Percentiles rank a stretch among this genome's conserved stretches.
Evolutionary conservation across 169 alveolate species (phyloP).

Genomic region (Plasmodium blacklocki): DNA sequence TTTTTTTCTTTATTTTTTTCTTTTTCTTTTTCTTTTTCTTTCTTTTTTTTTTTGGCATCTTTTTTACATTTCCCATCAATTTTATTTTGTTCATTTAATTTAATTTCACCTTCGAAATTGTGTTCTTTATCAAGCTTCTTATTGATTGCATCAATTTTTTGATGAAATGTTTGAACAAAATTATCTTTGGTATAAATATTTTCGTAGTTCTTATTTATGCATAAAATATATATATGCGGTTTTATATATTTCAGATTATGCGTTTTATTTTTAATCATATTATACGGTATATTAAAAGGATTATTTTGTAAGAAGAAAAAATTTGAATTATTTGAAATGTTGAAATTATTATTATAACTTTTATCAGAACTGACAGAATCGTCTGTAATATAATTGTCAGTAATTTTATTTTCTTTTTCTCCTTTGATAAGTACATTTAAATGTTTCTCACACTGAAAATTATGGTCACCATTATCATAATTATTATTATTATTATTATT

Average conservation of each 20-base stretch:
- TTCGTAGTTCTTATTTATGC: conserved; percentile 67
- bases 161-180: conserved; percentile 20
- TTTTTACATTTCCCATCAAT: background rate
- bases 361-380: conserved; percentile 8
- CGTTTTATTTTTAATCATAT: conserved; percentile 39
- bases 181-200: conserved; percentile 20
- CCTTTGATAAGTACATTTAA: background rate
- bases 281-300: conserved; percentile 31
- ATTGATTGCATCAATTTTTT: conserved; percentile 49
- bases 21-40: conserved; percentile 3
- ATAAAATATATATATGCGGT: conserved; percentile 57
- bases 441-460: background rate
- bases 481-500: too few species aligned
- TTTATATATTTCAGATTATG: conserved; percentile 37
- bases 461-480: too few species aligned
- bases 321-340: too few species aligned
- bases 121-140: too few species aligned
- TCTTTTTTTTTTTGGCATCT: background rate
- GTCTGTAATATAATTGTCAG: conserved; percentile 25
- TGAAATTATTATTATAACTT: background rate
- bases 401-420: conserved; percentile 27
- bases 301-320: background rate
- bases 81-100: background rate
- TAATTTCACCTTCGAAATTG: too few species aligned
- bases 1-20: background rate